A percentile compares a stretch with the other conserved stretches of the same genome.
These are phyloP conservation scores for Dactylella cylindrospora DNA, from an alignment of 2,329 filamentous ascomycete genomes.

Conservation along the genomic window DNA sequence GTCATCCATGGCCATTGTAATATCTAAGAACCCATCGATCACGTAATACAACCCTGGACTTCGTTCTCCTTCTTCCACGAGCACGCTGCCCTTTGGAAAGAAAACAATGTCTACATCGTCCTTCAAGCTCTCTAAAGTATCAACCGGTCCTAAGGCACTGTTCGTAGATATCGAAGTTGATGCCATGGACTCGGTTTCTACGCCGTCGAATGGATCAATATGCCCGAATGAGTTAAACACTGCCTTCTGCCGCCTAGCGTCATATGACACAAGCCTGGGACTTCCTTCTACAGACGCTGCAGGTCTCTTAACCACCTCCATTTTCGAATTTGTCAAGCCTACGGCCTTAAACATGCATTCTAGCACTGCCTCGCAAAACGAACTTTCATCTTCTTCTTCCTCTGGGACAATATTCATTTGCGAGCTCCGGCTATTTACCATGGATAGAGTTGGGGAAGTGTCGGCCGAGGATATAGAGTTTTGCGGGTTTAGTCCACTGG, in stretches of 20 bases:
- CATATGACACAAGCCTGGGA: slow-evolving; percentile 78
- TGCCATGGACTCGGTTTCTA: slow-evolving; percentile 81
- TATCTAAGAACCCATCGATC: slow-evolving; percentile 92
- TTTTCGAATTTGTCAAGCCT: slow-evolving; percentile 68
- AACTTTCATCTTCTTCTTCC: slow-evolving; percentile 73
- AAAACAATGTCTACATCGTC: slow-evolving; percentile 96
- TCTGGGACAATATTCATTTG: slow-evolving; percentile 27
- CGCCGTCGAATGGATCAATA: slow-evolving; percentile 80
- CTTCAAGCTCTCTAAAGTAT: slow-evolving; percentile 76
- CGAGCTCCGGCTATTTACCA: slow-evolving; percentile 29
- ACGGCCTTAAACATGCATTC: slow-evolving; percentile 96
- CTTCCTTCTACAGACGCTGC: slow-evolving; percentile 74
- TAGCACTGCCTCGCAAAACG: slow-evolving; percentile 86
- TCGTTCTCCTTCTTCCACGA: slow-evolving; percentile 95
- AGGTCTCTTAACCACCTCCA: slow-evolving; percentile 65
- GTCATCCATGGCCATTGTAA: slow-evolving; percentile 77
- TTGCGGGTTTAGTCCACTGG: background rate
- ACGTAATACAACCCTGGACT: slow-evolving; percentile 97
- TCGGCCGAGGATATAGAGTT: background rate
- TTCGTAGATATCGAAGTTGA: slow-evolving; percentile 62
- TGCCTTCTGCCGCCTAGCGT: slow-evolving; percentile 76
- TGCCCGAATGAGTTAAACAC: slow-evolving; percentile 89
- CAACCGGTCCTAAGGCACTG: slow-evolving; percentile 61
- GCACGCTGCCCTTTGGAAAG: slow-evolving; percentile 88
- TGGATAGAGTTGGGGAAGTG: slow-evolving; percentile 12